These are phyloP conservation scores for Chaetomium sp. DNA, from an alignment of 2,329 filamentous ascomycete species.

Conservation along the genomic window DNA sequence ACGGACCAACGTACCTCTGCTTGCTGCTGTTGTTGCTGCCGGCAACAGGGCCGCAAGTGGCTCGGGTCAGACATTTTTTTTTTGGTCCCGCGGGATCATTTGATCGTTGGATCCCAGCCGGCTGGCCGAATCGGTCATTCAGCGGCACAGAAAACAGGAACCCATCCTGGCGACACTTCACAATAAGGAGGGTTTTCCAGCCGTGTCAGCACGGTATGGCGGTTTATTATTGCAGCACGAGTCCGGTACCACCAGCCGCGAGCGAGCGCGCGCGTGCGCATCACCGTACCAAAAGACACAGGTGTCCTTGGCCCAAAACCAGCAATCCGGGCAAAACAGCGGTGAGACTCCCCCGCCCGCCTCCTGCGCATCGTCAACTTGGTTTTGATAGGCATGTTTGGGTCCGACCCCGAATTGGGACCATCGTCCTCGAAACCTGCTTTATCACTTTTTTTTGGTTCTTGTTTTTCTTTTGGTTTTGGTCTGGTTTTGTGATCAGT, in stretches of 20 bases:
- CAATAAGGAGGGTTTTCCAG: too few relatives aligned
- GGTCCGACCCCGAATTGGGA: not conserved
- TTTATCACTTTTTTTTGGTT: not conserved
- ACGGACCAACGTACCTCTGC: not conserved
- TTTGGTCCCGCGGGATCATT: not conserved
- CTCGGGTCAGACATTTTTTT: conserved; percentile 6
- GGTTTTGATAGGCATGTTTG: too few relatives aligned
- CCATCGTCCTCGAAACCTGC: not conserved
- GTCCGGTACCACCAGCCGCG: conserved; percentile 1
- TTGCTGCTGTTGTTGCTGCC: not conserved
- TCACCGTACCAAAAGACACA: not conserved
- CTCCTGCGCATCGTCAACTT: not conserved
- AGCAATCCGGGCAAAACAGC: conserved; percentile 8
- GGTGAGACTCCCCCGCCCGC: conserved; percentile 5
- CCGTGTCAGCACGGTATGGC: not conserved
- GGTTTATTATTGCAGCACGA: not conserved
- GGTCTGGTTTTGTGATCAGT: not conserved
- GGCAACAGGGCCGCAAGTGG: not conserved
- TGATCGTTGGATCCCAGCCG: conserved; percentile 1
- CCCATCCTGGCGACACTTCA: too few relatives aligned
- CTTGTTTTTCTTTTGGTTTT: not conserved
- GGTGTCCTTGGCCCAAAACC: not conserved
- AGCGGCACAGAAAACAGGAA: not conserved
- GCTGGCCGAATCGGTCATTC: conserved; percentile 1
- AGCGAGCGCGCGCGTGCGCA: not conserved